Conservation (phyloP, 2,329 filamentous ascomycete genomes). For the Trichophyton rubrum region DNA sequence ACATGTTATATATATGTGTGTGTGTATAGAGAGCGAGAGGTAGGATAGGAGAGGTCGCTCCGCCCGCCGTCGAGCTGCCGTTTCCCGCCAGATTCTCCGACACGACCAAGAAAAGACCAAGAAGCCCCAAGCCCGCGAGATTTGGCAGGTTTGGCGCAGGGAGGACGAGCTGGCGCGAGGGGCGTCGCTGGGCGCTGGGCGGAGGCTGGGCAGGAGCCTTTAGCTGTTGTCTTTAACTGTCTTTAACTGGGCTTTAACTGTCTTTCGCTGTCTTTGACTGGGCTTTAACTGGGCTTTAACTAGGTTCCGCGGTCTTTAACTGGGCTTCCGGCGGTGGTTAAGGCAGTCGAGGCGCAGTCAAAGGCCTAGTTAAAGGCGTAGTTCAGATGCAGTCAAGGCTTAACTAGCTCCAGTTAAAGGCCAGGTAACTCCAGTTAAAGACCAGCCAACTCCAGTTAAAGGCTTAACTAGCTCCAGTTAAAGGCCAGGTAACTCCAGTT, state of each 20-base stretch:
- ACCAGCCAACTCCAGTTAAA: too few species aligned
- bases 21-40: too few species aligned
- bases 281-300: background rate
- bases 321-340: background rate
- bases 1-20: background rate
- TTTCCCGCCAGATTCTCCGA: background rate
- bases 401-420: background rate
- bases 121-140: background rate
- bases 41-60: background rate
- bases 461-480: background rate
- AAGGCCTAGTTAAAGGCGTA: too few species aligned
- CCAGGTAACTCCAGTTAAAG: background rate
- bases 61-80: background rate
- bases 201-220: background rate
- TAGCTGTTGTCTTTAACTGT: background rate
- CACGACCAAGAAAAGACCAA: conserved; percentile 2
- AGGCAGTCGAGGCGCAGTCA: too few species aligned
- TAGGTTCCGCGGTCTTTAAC: background rate
- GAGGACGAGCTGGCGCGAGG: background rate
- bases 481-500: background rate
- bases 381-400: too few species aligned
- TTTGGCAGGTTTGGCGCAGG: background rate
- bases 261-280: background rate
- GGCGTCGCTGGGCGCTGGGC: background rate
- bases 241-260: background rate